Conservation (phyloP, 805 yeast genomes). For the Wickerhamiella cacticola region DNA sequence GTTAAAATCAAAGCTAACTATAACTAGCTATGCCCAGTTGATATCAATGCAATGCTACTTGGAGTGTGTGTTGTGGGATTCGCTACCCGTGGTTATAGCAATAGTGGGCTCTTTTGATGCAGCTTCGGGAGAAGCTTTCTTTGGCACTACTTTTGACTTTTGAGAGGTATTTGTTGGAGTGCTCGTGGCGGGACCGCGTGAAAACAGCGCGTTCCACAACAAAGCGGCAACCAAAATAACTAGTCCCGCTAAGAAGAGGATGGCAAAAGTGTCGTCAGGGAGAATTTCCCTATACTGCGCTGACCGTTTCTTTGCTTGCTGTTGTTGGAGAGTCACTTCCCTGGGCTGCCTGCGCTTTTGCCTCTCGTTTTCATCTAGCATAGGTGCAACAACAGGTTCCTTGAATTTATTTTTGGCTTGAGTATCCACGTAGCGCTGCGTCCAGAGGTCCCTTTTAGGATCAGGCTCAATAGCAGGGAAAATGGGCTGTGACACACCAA, state of each 20-base stretch:
- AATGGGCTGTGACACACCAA: slow-evolving; percentile 20
- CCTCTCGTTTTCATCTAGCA: background rate
- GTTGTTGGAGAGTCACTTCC: background rate
- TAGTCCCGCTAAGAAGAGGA: slow-evolving; percentile 16
- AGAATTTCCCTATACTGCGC: slow-evolving; percentile 16
- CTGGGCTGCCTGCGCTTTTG: background rate
- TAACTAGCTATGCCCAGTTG: no score
- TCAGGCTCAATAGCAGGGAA: slow-evolving; percentile 24
- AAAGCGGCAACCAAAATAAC: background rate
- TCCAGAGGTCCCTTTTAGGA: slow-evolving; percentile 24
- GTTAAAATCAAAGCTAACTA: no score
- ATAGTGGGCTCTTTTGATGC: no score
- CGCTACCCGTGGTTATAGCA: no score
- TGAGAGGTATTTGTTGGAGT: no score
- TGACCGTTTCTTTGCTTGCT: slow-evolving; percentile 11
- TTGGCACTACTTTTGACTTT: no score
- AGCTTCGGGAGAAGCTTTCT: no score
- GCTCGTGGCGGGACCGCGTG: no score
- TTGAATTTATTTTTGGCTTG: slow-evolving; percentile 11
- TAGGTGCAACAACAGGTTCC: slow-evolving; percentile 21
- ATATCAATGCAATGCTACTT: no score
- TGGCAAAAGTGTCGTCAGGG: slow-evolving; percentile 20
- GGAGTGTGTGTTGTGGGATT: no score
- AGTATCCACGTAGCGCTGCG: slow-evolving; percentile 12
- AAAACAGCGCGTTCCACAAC: background rate